Conservation (phyloP, 2,329 filamentous ascomycete genomes). For the Cylindrodendrum hubeiense region DNA sequence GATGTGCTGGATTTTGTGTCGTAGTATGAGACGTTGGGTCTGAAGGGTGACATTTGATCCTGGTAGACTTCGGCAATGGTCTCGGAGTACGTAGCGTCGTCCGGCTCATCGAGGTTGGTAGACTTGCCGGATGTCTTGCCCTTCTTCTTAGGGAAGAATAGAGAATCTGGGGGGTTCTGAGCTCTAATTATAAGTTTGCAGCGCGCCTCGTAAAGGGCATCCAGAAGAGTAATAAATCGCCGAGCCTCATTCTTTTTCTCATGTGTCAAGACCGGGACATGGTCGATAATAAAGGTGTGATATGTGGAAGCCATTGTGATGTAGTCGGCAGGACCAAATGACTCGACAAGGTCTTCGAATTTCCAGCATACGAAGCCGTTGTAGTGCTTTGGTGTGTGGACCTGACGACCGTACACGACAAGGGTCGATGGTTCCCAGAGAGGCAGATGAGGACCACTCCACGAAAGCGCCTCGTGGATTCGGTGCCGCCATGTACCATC, state of each 20-base stretch:
- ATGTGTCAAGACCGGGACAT: conserved; percentile 75
- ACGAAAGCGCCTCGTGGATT: conserved; percentile 41
- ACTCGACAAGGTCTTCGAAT: conserved; percentile 76
- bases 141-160: conserved; percentile 79
- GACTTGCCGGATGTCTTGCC: conserved; percentile 22
- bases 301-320: conserved; percentile 84
- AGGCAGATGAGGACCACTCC: conserved; percentile 32
- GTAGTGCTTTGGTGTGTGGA: conserved; percentile 70
- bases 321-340: conserved; percentile 84
- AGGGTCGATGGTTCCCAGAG: conserved; percentile 59
- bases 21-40: conserved; percentile 82
- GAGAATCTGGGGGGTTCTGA: conserved; percentile 74
- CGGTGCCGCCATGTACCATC: conserved; percentile 45
- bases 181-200: conserved; percentile 81
- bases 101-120: conserved; percentile 35
- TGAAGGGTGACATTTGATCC: conserved; percentile 80
- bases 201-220: conserved; percentile 84
- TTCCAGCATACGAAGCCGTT: conserved; percentile 73
- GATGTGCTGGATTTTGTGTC: conserved; percentile 58
- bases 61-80: conserved; percentile 78
- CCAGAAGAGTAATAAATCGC: conserved; percentile 83
- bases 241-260: conserved; percentile 84
- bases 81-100: conserved; percentile 57
- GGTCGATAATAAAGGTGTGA: conserved; percentile 81
- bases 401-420: conserved; percentile 72